phyloP scores from a whole-genome alignment of 129 eudicot genomes.

The Pulicaria dysenterica region DNA sequence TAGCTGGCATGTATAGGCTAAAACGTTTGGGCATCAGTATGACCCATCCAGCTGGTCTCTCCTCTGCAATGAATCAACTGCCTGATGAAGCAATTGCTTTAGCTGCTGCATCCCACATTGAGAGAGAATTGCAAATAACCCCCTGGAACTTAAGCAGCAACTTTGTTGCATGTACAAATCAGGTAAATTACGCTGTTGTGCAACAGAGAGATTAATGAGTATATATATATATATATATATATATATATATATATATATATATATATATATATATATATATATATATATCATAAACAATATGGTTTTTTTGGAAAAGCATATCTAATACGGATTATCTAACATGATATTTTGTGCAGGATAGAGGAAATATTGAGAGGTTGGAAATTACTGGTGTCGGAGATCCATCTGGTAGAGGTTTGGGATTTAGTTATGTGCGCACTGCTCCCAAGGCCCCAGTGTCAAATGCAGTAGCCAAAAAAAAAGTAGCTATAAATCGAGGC shows the following conservation, averaged over 20 bases:
- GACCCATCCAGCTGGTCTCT: slow-evolving; percentile 78
- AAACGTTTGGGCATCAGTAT: slow-evolving; percentile 89
- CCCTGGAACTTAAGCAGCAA: slow-evolving; percentile 97
- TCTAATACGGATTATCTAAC: too few relatives aligned
- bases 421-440: slow-evolving; percentile 90
- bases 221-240: too few relatives aligned
- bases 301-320: too few relatives aligned
- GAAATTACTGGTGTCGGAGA: slow-evolving; percentile 99
- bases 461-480: slow-evolving; percentile 78
- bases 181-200: slow-evolving; percentile 48
- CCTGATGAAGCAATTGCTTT: slow-evolving; percentile 96
- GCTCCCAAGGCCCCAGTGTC: slow-evolving; percentile 88
- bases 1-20: slow-evolving; percentile 87
- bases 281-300: too few relatives aligned
- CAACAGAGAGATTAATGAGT: neutral
- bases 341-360: slow-evolving; percentile 47
- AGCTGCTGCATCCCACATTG: slow-evolving; percentile 99
- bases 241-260: too few relatives aligned
- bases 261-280: too few relatives aligned
- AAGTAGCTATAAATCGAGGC: slow-evolving; percentile 63
- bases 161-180: slow-evolving; percentile 92
- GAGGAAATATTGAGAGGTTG: slow-evolving; percentile 88
- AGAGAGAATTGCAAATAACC: slow-evolving; percentile 92
- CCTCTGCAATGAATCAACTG: slow-evolving; percentile 96
- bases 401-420: slow-evolving; percentile 95